Evolutionary conservation across 148 eudicot genomes (phyloP).

Genomic region (Rhododendron williamsianum): DNA sequence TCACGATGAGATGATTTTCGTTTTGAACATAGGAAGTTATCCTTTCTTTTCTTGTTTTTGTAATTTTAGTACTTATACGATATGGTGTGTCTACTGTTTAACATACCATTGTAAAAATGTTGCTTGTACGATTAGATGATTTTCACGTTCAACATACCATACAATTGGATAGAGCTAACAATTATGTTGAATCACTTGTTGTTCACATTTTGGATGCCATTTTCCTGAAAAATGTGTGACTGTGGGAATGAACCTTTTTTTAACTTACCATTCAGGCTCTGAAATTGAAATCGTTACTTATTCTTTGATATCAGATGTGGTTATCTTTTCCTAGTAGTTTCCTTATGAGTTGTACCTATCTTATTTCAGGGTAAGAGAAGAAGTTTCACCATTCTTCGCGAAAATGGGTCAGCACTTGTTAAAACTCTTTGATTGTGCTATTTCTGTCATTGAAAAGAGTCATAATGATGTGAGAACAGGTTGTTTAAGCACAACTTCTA

Average conservation of each 20-base stretch:
- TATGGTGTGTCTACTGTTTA: not conserved
- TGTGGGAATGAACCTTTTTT: not conserved
- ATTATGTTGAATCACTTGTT: not conserved
- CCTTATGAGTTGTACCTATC: slow-evolving; percentile 1
- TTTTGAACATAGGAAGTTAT: not conserved
- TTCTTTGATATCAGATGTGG: not conserved
- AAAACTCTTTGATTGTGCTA: slow-evolving; percentile 52
- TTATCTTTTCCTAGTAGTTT: not conserved
- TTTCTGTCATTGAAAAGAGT: slow-evolving; percentile 41
- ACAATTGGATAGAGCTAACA: not conserved
- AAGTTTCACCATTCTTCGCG: slow-evolving; percentile 32
- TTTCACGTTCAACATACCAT: not conserved
- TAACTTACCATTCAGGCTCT: not conserved
- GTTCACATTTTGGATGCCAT: not conserved
- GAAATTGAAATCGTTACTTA: not conserved
- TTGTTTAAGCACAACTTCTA: slow-evolving; percentile 36
- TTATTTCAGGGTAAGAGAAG: slow-evolving; percentile 48
- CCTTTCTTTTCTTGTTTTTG: not conserved
- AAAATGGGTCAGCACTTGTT: slow-evolving; percentile 48
- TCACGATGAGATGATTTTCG: not conserved
- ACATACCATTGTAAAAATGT: not conserved
- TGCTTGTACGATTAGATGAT: not conserved
- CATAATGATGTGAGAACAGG: slow-evolving; percentile 32
- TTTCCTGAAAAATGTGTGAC: not conserved
- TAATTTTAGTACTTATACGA: not conserved